Conservation (phyloP, 441 rosid genomes). For the Erysimum cheiri region DNA sequence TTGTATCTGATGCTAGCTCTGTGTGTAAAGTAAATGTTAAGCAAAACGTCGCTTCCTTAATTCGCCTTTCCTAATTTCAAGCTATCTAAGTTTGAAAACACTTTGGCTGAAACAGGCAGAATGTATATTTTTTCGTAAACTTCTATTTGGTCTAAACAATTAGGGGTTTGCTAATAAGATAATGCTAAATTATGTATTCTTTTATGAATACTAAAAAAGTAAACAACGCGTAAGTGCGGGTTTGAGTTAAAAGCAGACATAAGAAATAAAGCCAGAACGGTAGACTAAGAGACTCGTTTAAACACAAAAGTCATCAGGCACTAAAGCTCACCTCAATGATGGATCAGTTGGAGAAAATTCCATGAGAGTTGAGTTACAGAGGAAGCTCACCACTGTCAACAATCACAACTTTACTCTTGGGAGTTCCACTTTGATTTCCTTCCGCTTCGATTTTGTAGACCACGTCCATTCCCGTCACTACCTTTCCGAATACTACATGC, state of each 20-base stretch:
- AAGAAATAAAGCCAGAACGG: background rate
- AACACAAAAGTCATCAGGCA: slow-evolving; percentile 21
- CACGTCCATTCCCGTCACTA: slow-evolving; percentile 88
- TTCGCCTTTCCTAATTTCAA: background rate
- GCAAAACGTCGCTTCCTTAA: background rate
- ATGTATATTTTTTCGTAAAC: slow-evolving; percentile 3
- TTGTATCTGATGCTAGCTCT: slow-evolving; percentile 34
- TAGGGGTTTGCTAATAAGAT: background rate
- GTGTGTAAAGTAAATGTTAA: slow-evolving; percentile 5
- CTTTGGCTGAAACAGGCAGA: slow-evolving; percentile 5
- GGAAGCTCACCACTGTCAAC: slow-evolving; percentile 90
- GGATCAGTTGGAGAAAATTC: background rate
- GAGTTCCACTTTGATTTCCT: slow-evolving; percentile 78
- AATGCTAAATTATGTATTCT: background rate
- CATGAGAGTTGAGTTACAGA: slow-evolving; percentile 43
- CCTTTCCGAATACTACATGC: slow-evolving; percentile 93
- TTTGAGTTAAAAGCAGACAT: background rate
- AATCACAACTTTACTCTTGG: slow-evolving; percentile 76
- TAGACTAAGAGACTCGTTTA: slow-evolving; percentile 3
- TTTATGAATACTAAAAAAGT: background rate
- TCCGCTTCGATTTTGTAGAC: slow-evolving; percentile 87
- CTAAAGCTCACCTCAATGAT: background rate
- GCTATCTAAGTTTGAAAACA: slow-evolving; percentile 20
- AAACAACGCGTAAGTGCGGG: background rate
- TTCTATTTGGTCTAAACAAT: background rate